phyloP scores from a whole-genome alignment of 2,329 filamentous ascomycete genomes.

The Phoma herbarum region DNA sequence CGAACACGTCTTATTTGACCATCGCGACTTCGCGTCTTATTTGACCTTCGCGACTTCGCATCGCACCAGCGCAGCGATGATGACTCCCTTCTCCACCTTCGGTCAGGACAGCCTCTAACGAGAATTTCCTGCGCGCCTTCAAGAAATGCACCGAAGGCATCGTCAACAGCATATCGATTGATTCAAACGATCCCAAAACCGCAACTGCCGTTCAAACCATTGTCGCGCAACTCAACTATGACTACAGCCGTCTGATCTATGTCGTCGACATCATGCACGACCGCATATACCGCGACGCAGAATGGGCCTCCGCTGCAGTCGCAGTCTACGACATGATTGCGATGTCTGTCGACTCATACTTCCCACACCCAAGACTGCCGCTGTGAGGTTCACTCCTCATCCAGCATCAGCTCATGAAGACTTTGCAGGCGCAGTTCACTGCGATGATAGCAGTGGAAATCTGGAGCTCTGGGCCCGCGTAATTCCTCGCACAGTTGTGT shows the following conservation, averaged over 20 bases:
- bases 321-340: slow-evolving; percentile 1
- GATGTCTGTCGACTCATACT: not conserved
- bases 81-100: not conserved
- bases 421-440: slow-evolving; percentile 1
- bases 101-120: not conserved
- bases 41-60: not conserved
- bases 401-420: slow-evolving; percentile 3
- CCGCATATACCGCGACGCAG: slow-evolving; percentile 1
- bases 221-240: not conserved
- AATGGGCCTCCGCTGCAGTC: not conserved
- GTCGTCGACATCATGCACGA: slow-evolving; percentile 6
- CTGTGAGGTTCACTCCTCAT: not conserved
- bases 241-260: not conserved
- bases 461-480: slow-evolving; percentile 10
- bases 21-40: too few relatives aligned
- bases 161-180: not conserved
- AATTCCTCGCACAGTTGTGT: slow-evolving; percentile 13
- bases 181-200: not conserved
- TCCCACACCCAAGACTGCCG: not conserved
- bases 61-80: not conserved
- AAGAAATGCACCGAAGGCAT: not conserved
- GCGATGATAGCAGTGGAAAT: not conserved
- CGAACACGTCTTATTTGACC: too few relatives aligned
- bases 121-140: slow-evolving; percentile 5
- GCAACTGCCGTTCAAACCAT: not conserved